Evolutionary conservation across 768 basidiomycete genomes (phyloP), one percentile per base, ranked within the genome.

Genomic region (Podaxis rugospora): DNA sequence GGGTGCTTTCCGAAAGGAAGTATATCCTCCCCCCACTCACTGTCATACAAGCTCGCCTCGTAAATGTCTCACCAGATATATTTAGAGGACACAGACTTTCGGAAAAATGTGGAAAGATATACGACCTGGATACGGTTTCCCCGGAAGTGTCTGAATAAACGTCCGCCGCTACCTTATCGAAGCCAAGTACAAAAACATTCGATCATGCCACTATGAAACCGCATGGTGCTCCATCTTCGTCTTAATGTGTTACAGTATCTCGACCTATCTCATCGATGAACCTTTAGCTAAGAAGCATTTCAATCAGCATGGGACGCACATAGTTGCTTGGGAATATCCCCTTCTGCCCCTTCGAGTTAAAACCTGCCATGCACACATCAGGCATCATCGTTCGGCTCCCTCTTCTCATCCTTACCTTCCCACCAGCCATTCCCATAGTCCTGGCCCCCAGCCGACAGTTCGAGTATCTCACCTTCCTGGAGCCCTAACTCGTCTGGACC

Each of bases 251-350:
- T 35, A 61, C 52, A 61, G 25, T 25, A 50, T 47, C 46, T 61
- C 59, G 21, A 61, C 59, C 59, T 61, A 55, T 61, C 57, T 35
- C 16, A 55, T 55, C 42, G 51, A 55, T 55, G 16, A 23, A 44
- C 27, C 39, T 42, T 53, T 39, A 49, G 53, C 23, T 49, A 36
- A 50, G 53, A 54, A 61, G 53, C 27, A 40, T 42, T 21, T 13
- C 50, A 25, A 23, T 40, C 40, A 61, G 61, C 56, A 52, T 25
- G 50, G 21, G 54, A 80, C 90, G 72, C 73, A 93, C 92, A 79
- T 93, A 93, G 75, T 91, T 92, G 73, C 88, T 91, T 27, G 92
- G 92, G 75, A 93, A 93, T 67, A 93, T 91, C 4, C 91, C 91
- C 71, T 84, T 90, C 70, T 71, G 76, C 57, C 90, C 87, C 59